Base-by-base conservation (phyloP, 176 grass and related monocot genomes). In the Hsuehochloa calcarea region DNA sequence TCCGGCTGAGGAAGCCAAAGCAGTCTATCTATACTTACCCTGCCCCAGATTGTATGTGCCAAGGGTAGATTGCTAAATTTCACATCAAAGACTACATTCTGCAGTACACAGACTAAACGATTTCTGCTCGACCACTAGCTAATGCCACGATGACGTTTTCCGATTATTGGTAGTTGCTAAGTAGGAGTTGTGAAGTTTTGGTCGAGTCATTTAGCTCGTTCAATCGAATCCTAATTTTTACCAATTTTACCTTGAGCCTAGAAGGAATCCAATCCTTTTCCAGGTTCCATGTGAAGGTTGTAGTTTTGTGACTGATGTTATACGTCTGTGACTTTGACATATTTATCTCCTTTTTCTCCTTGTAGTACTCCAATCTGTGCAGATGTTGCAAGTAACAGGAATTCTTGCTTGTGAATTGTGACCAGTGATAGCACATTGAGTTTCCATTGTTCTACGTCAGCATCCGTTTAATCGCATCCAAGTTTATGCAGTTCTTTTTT, bases 1-100 rank as follows among this genome's bases (percentile, higher is more conserved):
- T 98, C 41, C 59, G 87, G 10, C 50, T 95, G 86, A 98, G 96
- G 70, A 98, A 98, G 37, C 88, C 93, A 68, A 95, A 85, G 27
- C 96, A 98, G 37, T 95, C 91, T 4, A 92, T 98, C 35, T 95
- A 93, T 47, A 94, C 96, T 41, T 98, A 98, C 82, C 96, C 96
- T 59, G 91, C 91, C 51, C 91, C 93, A 67, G 96, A 98, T 89
- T 98, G 96, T 86, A 98, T 98, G 93, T 95, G 96, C 68, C 87
- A 81, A 88, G 80, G 84, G 27, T 93, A 89, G 44, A 46, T 9
- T 9, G 65, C 65, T 40, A 20, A 65, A 23, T 79, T 79, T 19
- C 9, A 31, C 17, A 67, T 41, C 34, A 31, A 34, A 59, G 4
- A 82, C 7, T 31, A 35, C n/a, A 29, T 67, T 82, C 20, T 27